phyloP scores from a whole-genome alignment of 2,329 filamentous ascomycete species.

The Exophiala lecanii-corni region DNA sequence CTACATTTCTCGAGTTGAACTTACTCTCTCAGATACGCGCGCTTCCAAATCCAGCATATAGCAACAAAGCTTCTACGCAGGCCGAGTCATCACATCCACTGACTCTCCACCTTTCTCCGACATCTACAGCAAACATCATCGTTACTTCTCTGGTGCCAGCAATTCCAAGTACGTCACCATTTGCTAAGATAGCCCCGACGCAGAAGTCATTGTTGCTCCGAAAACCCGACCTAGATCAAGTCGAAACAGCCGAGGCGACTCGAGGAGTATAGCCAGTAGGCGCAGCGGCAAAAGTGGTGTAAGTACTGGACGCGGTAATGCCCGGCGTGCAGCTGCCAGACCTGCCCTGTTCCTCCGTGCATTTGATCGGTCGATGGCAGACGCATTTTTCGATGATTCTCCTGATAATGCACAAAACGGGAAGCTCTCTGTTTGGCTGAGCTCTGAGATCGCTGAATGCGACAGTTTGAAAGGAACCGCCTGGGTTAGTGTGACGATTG shows the following conservation, averaged over 20 bases:
- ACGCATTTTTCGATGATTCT: conserved; percentile 74
- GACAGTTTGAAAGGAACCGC: conserved; percentile 70
- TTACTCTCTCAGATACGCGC: conserved; percentile 89
- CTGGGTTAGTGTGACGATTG: conserved; percentile 78
- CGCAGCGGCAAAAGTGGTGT: conserved; percentile 69
- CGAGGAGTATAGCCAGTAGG: conserved; percentile 72
- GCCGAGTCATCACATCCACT: conserved; percentile 66
- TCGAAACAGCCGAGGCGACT: conserved; percentile 63
- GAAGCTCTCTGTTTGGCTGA: conserved; percentile 75
- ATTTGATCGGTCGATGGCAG: conserved; percentile 64
- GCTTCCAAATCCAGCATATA: conserved; percentile 76
- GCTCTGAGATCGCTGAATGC: conserved; percentile 67
- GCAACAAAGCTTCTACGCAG: conserved; percentile 42
- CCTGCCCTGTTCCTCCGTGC: conserved; percentile 67
- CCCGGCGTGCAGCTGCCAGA: conserved; percentile 49
- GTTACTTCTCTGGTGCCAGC: conserved; percentile 78
- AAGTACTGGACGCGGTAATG: conserved; percentile 65
- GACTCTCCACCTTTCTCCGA: conserved; percentile 89
- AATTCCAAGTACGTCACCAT: conserved; percentile 63
- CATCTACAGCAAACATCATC: conserved; percentile 87
- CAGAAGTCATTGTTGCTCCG: conserved; percentile 94
- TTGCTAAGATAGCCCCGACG: conserved; percentile 89
- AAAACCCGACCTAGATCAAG: conserved; percentile 73
- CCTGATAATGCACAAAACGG: conserved; percentile 42
- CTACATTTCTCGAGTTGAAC: conserved; percentile 91